These are phyloP conservation scores for Fraxinus angustifolia DNA, from an alignment of 305 asterid species.

Conservation along the genomic window DNA sequence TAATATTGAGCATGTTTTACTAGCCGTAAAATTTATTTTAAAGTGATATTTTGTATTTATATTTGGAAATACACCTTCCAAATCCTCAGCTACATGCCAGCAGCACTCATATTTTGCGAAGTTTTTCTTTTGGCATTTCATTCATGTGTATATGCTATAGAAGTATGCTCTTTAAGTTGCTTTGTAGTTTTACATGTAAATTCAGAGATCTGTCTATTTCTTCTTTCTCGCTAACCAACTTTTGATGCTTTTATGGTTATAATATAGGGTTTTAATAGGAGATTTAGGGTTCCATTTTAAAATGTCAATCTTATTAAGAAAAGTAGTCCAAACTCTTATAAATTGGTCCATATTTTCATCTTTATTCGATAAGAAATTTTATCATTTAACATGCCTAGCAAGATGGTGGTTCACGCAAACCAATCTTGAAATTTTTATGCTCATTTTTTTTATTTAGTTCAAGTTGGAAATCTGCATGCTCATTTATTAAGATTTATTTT, in stretches of 20 bases:
- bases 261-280: conserved; percentile 27
- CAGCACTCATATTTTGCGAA: conserved; percentile 25
- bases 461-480: no score
- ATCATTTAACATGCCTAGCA: no score
- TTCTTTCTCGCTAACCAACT: conserved; percentile 20
- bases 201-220: conserved; percentile 21
- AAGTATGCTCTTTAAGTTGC: not conserved
- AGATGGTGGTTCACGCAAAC: no score
- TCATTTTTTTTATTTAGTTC: no score
- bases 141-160: conserved; percentile 2
- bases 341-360: no score
- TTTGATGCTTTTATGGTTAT: conserved; percentile 23
- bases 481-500: no score
- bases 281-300: no score
- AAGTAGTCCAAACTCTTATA: no score
- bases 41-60: no score
- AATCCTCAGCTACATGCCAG: conserved; percentile 39
- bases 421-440: no score
- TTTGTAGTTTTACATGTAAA: conserved; percentile 29
- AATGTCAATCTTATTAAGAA: no score
- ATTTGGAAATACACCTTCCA: conserved; percentile 50
- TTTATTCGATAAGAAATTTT: no score
- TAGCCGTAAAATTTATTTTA: not conserved
- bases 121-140: conserved; percentile 33
- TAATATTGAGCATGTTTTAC: not conserved